A percentile compares a stretch with the other conserved stretches of the same genome.
phyloP scores from a whole-genome alignment of 306 rosid species.

The Canavalia gladiata region DNA sequence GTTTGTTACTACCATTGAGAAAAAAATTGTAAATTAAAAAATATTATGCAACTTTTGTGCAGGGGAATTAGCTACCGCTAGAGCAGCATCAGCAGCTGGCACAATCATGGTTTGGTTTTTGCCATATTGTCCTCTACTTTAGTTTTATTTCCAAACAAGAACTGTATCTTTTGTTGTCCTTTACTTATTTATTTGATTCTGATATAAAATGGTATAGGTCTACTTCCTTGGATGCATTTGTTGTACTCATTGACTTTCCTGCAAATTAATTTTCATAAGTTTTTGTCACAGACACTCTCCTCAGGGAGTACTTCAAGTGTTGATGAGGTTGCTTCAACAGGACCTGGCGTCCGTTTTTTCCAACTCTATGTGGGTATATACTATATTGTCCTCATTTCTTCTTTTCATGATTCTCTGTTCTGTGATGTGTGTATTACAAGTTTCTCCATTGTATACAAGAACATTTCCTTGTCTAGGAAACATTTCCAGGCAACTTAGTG shows the following conservation, averaged over 20 bases:
- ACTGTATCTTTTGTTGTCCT: background rate
- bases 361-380: conserved; percentile 76
- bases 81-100: conserved; percentile 91
- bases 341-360: conserved; percentile 94
- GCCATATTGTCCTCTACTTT: background rate
- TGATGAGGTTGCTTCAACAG: conserved; percentile 98
- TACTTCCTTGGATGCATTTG: conserved; percentile 38
- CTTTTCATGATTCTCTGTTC: conserved; percentile 17
- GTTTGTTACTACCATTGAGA: background rate
- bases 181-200: conserved; percentile 32
- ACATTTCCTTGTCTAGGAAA: background rate
- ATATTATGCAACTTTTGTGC: conserved; percentile 47
- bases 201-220: conserved; percentile 6
- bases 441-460: background rate
- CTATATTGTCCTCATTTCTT: conserved; percentile 16
- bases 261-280: conserved; percentile 24
- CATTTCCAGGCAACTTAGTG: background rate
- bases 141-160: conserved; percentile 26
- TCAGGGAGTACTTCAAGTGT: conserved; percentile 97
- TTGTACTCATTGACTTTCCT: conserved; percentile 8
- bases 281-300: conserved; percentile 75
- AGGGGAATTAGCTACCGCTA: conserved; percentile 93
- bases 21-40: conserved; percentile 11
- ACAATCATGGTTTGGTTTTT: conserved; percentile 83
- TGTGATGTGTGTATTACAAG: conserved; percentile 9